Evolutionary conservation across 1,284 basidiomycete species (phyloP).

Genomic region (Stereum hirsutum): DNA sequence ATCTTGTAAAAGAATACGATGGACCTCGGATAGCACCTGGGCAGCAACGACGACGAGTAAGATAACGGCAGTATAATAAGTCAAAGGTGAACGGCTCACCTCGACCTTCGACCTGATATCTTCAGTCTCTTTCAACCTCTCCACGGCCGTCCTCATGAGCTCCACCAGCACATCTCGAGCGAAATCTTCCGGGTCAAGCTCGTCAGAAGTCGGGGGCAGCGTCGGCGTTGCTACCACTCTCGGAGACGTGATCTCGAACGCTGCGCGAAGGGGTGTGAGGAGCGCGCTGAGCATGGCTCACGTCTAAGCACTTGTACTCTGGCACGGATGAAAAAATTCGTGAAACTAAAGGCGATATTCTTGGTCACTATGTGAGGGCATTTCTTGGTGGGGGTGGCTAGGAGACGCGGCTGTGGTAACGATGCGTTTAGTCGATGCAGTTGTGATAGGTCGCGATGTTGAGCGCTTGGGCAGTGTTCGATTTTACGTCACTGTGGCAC

Average conservation of each 20-base stretch:
- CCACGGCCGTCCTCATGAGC: slow-evolving; percentile 59
- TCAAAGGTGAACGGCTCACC: slow-evolving; percentile 26
- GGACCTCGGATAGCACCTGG: slow-evolving; percentile 54
- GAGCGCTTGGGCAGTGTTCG: too few species aligned
- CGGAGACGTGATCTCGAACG: slow-evolving; percentile 17
- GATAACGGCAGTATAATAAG: too few species aligned
- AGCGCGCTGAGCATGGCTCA: slow-evolving; percentile 28
- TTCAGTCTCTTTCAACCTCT: slow-evolving; percentile 51
- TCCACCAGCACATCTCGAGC: slow-evolving; percentile 62
- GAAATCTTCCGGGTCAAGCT: slow-evolving; percentile 55
- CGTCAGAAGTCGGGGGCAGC: slow-evolving; percentile 22
- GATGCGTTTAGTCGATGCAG: too few species aligned
- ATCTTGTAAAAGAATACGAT: slow-evolving; percentile 50
- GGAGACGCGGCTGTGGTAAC: too few species aligned
- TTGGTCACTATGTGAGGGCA: too few species aligned
- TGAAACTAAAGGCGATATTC: too few species aligned
- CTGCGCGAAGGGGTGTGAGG: slow-evolving; percentile 25
- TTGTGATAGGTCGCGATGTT: too few species aligned
- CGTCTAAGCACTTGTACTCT: too few species aligned
- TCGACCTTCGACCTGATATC: slow-evolving; percentile 35
- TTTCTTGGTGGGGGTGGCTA: too few species aligned
- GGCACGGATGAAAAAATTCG: too few species aligned
- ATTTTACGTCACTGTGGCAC: too few species aligned
- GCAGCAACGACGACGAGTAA: too few species aligned
- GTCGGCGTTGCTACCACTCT: slow-evolving; percentile 13